Evolutionary conservation across 768 basidiomycete genomes (phyloP).

Genomic region (Trametes gibbosa): DNA sequence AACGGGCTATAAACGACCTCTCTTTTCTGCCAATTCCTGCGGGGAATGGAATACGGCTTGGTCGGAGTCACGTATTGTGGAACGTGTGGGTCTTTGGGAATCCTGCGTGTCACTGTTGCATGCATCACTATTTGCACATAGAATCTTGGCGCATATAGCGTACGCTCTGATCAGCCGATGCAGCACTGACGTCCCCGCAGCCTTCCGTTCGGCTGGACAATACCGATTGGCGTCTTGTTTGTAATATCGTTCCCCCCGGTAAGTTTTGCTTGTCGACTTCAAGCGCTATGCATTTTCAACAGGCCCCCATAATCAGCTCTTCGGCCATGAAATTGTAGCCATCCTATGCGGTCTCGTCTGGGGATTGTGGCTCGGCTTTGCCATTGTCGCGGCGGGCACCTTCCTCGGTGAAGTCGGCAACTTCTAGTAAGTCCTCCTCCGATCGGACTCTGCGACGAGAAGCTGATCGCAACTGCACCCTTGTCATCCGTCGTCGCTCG

Average conservation of each 20-base stretch:
- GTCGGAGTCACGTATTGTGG: no score
- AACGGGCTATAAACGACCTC: no score
- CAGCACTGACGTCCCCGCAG: constrained; percentile 9
- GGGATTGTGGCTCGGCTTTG: constrained; percentile 87
- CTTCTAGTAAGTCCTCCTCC: constrained; percentile 60
- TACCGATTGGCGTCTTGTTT: constrained; percentile 44
- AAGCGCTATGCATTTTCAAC: constrained; percentile 17
- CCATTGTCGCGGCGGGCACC: constrained; percentile 79
- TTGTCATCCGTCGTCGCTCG: neutral
- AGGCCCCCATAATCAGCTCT: constrained; percentile 46
- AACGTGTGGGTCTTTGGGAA: no score
- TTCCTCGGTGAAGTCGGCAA: constrained; percentile 86
- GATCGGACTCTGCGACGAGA: neutral
- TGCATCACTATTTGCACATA: no score
- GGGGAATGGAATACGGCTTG: no score
- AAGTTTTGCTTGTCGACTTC: constrained; percentile 6
- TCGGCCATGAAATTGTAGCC: constrained; percentile 90
- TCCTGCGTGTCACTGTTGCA: no score
- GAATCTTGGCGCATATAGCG: no score
- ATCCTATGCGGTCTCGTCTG: constrained; percentile 88
- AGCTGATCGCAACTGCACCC: neutral
- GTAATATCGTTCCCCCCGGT: constrained; percentile 44
- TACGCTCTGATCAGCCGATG: neutral
- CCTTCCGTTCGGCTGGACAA: constrained; percentile 36
- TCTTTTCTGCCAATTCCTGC: no score